Evolutionary conservation across 169 alveolate species (phyloP).

Genomic region (Amoebophrya sp.): DNA sequence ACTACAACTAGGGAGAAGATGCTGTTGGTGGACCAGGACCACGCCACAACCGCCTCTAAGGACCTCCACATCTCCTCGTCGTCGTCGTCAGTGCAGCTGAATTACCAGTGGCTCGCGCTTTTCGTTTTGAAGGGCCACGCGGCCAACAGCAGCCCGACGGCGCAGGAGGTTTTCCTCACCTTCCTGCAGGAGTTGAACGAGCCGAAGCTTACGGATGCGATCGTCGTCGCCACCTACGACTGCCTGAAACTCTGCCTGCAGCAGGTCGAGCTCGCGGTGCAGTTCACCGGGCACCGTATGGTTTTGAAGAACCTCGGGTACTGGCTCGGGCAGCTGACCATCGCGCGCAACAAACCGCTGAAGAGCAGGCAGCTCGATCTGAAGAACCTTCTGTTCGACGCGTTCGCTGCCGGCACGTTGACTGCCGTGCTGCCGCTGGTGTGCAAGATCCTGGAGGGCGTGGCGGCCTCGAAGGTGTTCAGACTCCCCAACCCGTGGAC

Average conservation of each 20-base stretch:
- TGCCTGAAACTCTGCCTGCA: slow-evolving; percentile 60
- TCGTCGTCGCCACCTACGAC: slow-evolving; percentile 57
- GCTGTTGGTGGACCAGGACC: too few relatives aligned
- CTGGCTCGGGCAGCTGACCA: slow-evolving; percentile 74
- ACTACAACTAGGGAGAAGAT: too few relatives aligned
- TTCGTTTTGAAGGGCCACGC: background rate
- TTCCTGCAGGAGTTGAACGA: background rate
- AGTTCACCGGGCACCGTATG: slow-evolving; percentile 59
- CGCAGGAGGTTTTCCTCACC: background rate
- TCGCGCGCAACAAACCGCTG: slow-evolving; percentile 67
- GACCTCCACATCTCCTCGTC: too few relatives aligned
- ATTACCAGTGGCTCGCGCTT: background rate
- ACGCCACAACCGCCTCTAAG: too few relatives aligned
- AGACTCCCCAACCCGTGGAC: slow-evolving; percentile 89
- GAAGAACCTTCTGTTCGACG: slow-evolving; percentile 59
- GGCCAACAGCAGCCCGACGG: background rate
- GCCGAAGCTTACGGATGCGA: slow-evolving; percentile 38
- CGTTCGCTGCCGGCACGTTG: slow-evolving; percentile 45
- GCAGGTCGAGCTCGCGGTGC: slow-evolving; percentile 53
- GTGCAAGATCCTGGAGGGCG: slow-evolving; percentile 57
- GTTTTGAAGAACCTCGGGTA: slow-evolving; percentile 68
- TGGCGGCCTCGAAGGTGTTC: slow-evolving; percentile 52
- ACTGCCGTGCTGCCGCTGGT: slow-evolving; percentile 69
- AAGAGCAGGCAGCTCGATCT: slow-evolving; percentile 61
- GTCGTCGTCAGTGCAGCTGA: background rate